Evolutionary conservation across 208 protist species (phyloP), one percentile per base, ranked within the genome.

Genomic region (Acanthamoeba castellanii): DNA sequence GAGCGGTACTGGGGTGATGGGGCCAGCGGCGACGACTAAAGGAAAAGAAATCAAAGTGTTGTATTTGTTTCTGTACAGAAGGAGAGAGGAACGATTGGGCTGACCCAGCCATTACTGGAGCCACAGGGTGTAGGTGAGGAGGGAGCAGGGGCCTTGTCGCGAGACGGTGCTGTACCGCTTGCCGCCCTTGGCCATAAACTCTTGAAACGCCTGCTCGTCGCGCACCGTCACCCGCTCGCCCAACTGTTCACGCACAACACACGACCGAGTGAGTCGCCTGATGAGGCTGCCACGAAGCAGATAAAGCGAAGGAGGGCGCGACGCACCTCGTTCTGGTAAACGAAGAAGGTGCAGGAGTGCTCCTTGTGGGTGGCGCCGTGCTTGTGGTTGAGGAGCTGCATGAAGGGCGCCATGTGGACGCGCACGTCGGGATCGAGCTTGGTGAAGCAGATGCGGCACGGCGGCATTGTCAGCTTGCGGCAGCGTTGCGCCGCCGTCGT

Each of bases 391-490:
- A 88, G 27, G 1, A 64, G 50, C 50, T 32, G 45, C 45, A 88
- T 22, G 81, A 88, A 88, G 81, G 81, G 30, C 14, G 16, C 50
- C 81, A 88, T 14, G 27, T 14, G 45, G 20, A 42, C 32, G 27
- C 81, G 25, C n/a, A 64, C 27, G 50, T 55, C 30, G 11, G 81
- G n/a, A 25, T 88, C 81, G 20, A 88, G 45, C 81, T 88, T 88
- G 50, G 81, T 88, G 81, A 88, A 88, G 34, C 81, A 88, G 27
- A 88, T 88, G 25, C 81, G 81, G n/a, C 50, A 66, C 9, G 81
- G 81, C 34, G 81, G 81, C 81, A 88, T 88, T 3, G 81, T 88
- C 27, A 88, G 81, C 81, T 88, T 88, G 81, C 81, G 81, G 30
- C 66, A 37, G 30, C 66, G 66, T 20, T 88, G 14, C 18, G 32